Evolutionary conservation across 192 early-diverging fungal genomes (phyloP).

Genomic region (Backusella psychrophila): DNA sequence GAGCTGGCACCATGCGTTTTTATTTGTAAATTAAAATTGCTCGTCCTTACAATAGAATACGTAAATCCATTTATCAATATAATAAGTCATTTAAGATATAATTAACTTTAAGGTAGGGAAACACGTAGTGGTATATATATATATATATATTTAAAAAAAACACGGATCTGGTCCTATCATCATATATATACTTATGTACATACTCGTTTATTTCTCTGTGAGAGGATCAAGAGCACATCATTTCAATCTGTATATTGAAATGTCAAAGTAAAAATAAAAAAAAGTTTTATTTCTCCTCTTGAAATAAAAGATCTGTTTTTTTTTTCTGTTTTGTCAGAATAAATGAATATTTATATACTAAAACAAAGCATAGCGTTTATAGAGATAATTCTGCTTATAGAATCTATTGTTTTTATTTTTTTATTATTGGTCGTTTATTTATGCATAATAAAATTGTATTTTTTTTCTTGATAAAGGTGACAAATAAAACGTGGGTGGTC

Average conservation of each 20-base stretch:
- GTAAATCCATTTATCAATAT: not conserved
- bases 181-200: no score
- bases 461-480: not conserved
- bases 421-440: not conserved
- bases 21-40: not conserved
- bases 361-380: not conserved
- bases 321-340: not conserved
- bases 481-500: not conserved
- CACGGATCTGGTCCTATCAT: not conserved
- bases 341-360: not conserved
- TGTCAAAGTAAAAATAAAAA: not conserved
- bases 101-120: not conserved
- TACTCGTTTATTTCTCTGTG: no score
- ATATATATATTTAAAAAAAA: not conserved
- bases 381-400: not conserved
- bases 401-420: not conserved
- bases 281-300: not conserved
- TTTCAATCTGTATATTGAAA: not conserved
- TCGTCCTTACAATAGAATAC: not conserved
- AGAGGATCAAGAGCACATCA: no score
- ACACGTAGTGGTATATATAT: not conserved
- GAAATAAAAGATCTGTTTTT: not conserved
- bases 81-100: not conserved
- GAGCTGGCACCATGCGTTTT: not conserved
- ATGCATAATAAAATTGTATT: not conserved